Evolutionary conservation across 768 basidiomycete species (phyloP).

Genomic region (Podaxis carcinomalis): DNA sequence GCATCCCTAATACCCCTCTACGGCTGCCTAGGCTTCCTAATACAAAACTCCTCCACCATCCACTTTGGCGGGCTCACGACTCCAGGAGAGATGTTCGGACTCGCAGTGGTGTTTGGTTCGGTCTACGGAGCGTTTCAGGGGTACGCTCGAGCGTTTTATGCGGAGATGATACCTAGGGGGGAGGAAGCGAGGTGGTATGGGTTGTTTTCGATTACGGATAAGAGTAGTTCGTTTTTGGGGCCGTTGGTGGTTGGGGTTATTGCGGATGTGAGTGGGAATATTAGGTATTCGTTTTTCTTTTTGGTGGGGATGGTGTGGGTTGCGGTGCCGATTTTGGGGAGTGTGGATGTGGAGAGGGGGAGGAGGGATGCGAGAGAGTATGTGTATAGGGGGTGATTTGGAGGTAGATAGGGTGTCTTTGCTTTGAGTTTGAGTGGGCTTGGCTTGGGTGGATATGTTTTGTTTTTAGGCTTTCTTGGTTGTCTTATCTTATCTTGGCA

Average conservation of each 20-base stretch:
- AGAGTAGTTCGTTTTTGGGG: conserved; percentile 83
- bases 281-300: conserved; percentile 89
- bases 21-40: conserved; percentile 78
- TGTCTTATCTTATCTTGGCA: too few relatives aligned
- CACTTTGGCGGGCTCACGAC: conserved; percentile 75
- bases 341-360: conserved; percentile 70
- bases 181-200: conserved; percentile 92
- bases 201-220: conserved; percentile 88
- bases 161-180: conserved; percentile 79
- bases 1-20: conserved; percentile 72
- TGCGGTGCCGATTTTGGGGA: conserved; percentile 70
- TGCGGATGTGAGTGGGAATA: conserved; percentile 86
- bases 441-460: too few relatives aligned
- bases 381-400: not conserved
- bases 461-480: too few relatives aligned
- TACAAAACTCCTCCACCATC: conserved; percentile 33
- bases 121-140: conserved; percentile 91
- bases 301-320: conserved; percentile 76
- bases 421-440: too few relatives aligned
- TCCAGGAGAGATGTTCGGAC: conserved; percentile 77
- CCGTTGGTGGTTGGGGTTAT: conserved; percentile 87
- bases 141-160: conserved; percentile 83
- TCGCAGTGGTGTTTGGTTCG: conserved; percentile 82
- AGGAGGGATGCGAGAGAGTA: conserved; percentile 45
- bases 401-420: too few relatives aligned